A percentile compares a stretch with the other conserved stretches of the same genome.
These are phyloP conservation scores for Globisporangium ultimum DNA, from an alignment of 352 stramenopile genomes.

Conservation along the genomic window DNA sequence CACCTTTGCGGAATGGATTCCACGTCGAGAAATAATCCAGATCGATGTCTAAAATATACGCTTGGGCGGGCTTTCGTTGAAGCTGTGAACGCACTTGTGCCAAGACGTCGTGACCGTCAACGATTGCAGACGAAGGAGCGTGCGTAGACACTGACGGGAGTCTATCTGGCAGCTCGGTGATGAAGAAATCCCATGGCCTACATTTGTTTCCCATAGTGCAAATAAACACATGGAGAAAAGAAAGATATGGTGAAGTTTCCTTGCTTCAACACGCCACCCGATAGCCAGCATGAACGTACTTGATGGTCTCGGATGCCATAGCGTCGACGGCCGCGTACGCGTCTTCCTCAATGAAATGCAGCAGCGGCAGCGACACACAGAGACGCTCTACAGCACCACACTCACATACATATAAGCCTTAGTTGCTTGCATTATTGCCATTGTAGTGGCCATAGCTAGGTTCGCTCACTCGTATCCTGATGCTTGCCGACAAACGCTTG, in stretches of 20 bases:
- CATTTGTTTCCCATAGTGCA: background rate
- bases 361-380: constrained; percentile 45
- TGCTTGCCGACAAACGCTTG: constrained; percentile 16
- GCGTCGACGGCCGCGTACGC: constrained; percentile 40
- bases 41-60: constrained; percentile 80
- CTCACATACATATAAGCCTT: background rate
- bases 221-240: background rate
- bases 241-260: background rate
- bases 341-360: constrained; percentile 76
- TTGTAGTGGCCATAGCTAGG: background rate
- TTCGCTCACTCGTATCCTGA: constrained; percentile 4
- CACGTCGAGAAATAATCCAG: constrained; percentile 90
- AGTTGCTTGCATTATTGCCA: background rate
- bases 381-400: constrained; percentile 22
- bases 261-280: background rate
- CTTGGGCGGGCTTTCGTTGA: constrained; percentile 19
- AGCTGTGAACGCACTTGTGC: constrained; percentile 18
- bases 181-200: constrained; percentile 43
- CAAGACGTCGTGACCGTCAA: constrained; percentile 2
- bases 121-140: background rate
- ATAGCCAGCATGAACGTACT: constrained; percentile 13
- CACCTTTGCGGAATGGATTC: constrained; percentile 79
- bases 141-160: background rate
- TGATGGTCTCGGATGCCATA: constrained; percentile 27
- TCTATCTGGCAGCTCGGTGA: constrained; percentile 19